Base-by-base conservation (phyloP, 352 stramenopile genomes). In the Pythium biforme region DNA sequence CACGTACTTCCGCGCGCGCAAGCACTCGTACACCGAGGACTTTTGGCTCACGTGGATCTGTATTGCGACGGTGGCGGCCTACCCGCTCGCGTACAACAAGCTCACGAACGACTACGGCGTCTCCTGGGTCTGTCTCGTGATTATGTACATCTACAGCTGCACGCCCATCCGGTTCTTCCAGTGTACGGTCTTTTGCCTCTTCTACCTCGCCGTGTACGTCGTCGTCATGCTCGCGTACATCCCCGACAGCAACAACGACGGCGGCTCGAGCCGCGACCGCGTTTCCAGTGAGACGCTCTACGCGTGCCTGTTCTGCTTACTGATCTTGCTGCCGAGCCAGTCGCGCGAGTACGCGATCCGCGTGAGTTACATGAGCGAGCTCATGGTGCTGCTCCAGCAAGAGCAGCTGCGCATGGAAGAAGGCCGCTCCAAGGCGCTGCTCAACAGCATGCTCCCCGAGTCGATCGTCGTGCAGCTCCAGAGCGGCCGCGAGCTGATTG, bases 131-230 rank as follows among this genome's bases (percentile, higher is more conserved):
- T 93, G 81, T 33, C 66, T 94, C 25, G 73, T 91, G 25, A 89
- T 94, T 64, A 91, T 92, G 83, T 91, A 90, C 68, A 76, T 92
- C 45, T 92, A 92, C 70, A 89, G 76, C 70, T 92, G 79, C 65
- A 89, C 83, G 22, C 83, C 81, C 17, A 86, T 94, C 49, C 72
- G 81, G 22, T 94, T 94, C 62, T 91, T 90, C 55, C 79, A 78
- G n/a, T 86, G 80, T 52, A 86, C 81, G 6, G 76, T 87, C 11
- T 89, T 90, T 29, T 89, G 77, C 53, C 66, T 89, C 26, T 53
- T 59, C 23, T 90, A 90, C 49, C 63, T 94, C 20, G 68, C 80
- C 5, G 73, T 87, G 46, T 90, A 92, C 64, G 79, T 88, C 10
- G 64, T 87, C 9, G 76, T 91, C 29, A 88, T 91, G 81, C 73